phyloP scores from a whole-genome alignment of 139 green algal genomes.

The Dunaliella sp. region DNA sequence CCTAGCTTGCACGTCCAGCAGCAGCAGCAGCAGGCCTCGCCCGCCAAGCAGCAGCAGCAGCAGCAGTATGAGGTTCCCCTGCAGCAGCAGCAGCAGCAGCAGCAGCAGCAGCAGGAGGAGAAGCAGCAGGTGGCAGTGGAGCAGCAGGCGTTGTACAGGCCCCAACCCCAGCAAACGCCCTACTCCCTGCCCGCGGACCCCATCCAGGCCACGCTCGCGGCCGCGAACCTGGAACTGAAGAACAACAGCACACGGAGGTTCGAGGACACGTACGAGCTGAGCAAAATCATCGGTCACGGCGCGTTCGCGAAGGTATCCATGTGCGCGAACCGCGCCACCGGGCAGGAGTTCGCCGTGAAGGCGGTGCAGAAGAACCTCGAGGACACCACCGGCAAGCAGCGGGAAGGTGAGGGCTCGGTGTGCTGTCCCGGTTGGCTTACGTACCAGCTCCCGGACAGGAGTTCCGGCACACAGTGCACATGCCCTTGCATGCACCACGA shows the following conservation, averaged over 20 bases:
- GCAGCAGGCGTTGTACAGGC: background rate
- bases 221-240: conserved; percentile 41
- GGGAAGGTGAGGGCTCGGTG: conserved; percentile 42
- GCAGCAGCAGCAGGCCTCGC: background rate
- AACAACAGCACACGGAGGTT: conserved; percentile 24
- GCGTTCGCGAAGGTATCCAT: conserved; percentile 54
- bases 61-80: background rate
- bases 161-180: background rate
- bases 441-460: too few relatives aligned
- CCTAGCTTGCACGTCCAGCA: too few relatives aligned
- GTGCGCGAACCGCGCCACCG: conserved; percentile 1
- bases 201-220: conserved; percentile 29
- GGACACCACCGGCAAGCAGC: conserved; percentile 46
- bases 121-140: background rate
- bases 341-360: conserved; percentile 48
- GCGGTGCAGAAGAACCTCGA: conserved; percentile 46
- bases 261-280: conserved; percentile 31
- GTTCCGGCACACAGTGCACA: too few relatives aligned
- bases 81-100: background rate
- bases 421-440: too few relatives aligned
- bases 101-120: background rate
- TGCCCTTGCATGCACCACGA: too few relatives aligned
- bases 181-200: background rate
- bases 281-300: conserved; percentile 51
- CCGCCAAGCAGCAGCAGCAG: background rate